Conservation (phyloP, 768 basidiomycete species). For the Rhizopogon salebrosus region DNA sequence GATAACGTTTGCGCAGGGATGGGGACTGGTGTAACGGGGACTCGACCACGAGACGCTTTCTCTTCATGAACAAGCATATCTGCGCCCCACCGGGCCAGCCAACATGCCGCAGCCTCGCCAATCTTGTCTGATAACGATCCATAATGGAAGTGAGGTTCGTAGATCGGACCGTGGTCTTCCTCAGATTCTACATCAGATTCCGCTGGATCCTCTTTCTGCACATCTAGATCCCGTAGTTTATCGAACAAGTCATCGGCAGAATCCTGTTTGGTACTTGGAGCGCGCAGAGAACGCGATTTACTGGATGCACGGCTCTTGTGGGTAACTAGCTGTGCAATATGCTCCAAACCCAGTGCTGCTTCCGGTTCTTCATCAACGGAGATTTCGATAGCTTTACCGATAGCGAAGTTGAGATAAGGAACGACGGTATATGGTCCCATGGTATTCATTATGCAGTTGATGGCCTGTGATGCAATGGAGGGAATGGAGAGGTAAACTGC, state of each 20-base stretch:
- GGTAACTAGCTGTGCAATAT: slow-evolving; percentile 48
- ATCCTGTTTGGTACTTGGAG: slow-evolving; percentile 4
- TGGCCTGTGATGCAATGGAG: slow-evolving; percentile 65
- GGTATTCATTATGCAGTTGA: slow-evolving; percentile 65
- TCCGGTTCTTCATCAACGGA: slow-evolving; percentile 39
- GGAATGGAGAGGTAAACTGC: slow-evolving; percentile 84
- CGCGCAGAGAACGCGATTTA: neutral
- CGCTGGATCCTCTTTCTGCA: slow-evolving; percentile 33
- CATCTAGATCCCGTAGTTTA: slow-evolving; percentile 25
- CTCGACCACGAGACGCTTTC: slow-evolving; percentile 14
- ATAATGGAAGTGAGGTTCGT: slow-evolving; percentile 56
- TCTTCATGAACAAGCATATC: slow-evolving; percentile 74
- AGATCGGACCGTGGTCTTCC: slow-evolving; percentile 10
- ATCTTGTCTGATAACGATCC: slow-evolving; percentile 90
- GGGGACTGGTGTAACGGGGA: slow-evolving; percentile 12
- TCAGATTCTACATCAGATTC: slow-evolving; percentile 28
- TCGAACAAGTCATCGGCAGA: slow-evolving; percentile 22
- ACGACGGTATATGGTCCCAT: slow-evolving; percentile 75
- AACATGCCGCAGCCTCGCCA: slow-evolving; percentile 83
- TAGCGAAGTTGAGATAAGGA: slow-evolving; percentile 77
- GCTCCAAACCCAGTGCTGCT: slow-evolving; percentile 68
- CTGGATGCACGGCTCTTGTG: slow-evolving; percentile 23
- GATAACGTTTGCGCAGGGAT: slow-evolving; percentile 9
- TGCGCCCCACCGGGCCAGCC: slow-evolving; percentile 80
- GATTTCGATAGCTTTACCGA: slow-evolving; percentile 58